phyloP scores from a whole-genome alignment of 108 stramenopile species.

The Hondaea fermentalgiana region DNA sequence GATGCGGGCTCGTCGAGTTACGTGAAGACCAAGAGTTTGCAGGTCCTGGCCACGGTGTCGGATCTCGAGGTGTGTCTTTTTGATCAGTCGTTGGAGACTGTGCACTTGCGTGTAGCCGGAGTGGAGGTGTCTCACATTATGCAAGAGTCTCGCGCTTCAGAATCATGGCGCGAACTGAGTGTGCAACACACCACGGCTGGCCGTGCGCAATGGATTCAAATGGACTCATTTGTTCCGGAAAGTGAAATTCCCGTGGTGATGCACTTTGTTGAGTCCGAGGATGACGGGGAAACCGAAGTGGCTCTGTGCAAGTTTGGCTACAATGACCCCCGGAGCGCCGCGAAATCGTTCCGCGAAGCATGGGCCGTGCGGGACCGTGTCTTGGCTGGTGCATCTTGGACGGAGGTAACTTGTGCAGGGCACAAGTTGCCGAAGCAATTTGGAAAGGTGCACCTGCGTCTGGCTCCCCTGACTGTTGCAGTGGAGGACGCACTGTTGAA shows the following conservation, averaged over 20 bases:
- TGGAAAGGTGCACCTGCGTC: neutral
- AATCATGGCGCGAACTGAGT: neutral
- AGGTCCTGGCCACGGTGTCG: neutral
- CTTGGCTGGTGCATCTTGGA: neutral
- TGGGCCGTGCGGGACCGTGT: neutral
- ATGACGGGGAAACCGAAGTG: neutral
- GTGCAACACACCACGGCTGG: neutral
- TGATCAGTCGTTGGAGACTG: neutral
- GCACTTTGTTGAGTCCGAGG: neutral
- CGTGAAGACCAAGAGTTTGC: neutral
- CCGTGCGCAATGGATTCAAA: neutral
- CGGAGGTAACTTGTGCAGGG: neutral
- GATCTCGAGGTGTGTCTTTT: neutral
- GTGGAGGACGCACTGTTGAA: neutral
- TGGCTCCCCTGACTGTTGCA: neutral
- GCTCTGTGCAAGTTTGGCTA: neutral
- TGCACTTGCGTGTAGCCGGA: neutral
- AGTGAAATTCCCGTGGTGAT: neutral
- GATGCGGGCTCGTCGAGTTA: neutral
- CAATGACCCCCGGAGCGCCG: neutral
- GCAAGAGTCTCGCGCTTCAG: neutral
- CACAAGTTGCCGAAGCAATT: neutral
- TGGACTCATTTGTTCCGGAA: conserved; percentile 12
- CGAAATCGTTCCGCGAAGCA: neutral
- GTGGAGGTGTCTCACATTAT: neutral